phyloP scores from a whole-genome alignment of 768 basidiomycete genomes.

The Pisolithus tinctorius region DNA sequence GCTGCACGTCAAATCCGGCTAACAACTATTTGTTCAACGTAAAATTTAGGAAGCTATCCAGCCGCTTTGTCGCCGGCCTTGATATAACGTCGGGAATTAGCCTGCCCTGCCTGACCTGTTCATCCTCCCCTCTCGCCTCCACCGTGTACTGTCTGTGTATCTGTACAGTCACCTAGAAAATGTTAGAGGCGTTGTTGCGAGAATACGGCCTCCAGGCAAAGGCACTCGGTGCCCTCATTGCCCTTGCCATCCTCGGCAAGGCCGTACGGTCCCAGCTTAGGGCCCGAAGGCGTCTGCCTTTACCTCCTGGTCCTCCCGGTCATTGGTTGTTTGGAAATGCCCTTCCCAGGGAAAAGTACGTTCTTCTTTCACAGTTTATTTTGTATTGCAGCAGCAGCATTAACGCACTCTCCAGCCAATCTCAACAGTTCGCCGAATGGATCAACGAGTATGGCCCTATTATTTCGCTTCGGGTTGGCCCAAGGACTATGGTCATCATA shows the following conservation, averaged over 20 bases:
- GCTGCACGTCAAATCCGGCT: too few species aligned
- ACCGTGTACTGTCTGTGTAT: too few species aligned
- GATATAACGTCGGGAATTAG: too few species aligned
- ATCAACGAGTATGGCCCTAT: conserved; percentile 55
- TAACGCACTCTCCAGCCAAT: conserved; percentile 13
- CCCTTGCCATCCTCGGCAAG: conserved; percentile 10
- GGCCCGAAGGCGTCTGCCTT: conserved; percentile 12
- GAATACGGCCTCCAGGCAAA: conserved; percentile 9
- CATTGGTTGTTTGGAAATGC: conserved; percentile 28
- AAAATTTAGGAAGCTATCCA: too few species aligned
- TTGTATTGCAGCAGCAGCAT: too few species aligned
- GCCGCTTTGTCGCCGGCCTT: too few species aligned
- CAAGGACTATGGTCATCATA: conserved; percentile 25
- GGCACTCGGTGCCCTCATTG: conserved; percentile 12
- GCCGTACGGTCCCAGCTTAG: conserved; percentile 7
- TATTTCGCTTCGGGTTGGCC: conserved; percentile 49
- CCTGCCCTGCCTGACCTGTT: too few species aligned
- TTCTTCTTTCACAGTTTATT: background rate
- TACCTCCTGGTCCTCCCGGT: conserved; percentile 26
- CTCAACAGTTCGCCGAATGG: conserved; percentile 48
- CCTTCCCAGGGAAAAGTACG: conserved; percentile 23
- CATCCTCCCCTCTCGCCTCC: too few species aligned
- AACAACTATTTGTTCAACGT: too few species aligned
- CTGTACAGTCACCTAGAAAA: background rate
- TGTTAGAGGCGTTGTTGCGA: conserved; percentile 6